Base-by-base conservation (phyloP, 352 stramenopile genomes). In the Phytophthora quininea region DNA sequence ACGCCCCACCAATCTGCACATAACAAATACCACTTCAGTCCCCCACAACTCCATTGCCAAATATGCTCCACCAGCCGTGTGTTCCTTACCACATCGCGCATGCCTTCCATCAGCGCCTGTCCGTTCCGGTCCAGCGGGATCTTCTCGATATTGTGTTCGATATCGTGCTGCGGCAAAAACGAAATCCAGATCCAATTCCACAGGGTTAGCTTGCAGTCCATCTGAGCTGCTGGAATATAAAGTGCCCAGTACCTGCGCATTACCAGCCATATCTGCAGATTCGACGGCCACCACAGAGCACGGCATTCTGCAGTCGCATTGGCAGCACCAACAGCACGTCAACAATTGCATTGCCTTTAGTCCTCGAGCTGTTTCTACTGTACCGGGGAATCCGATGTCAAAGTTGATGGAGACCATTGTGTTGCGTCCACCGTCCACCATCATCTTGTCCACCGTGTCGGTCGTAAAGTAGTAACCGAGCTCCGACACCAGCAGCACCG, bases 401-500 rank as follows among this genome's bases (percentile, higher is more conserved):
- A 95, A 95, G 64, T 92, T 82, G 64, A 95, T 91, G 24, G 76
- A 69, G 2, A 95, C 76, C 58, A 89, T 67, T 14, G 75, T 71
- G 62, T 96, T 89, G 58, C 88, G 82, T 10, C 68, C 62, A 29
- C 86, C 88, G 54, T 96, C 88, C 33, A 96, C 86, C 60, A 86
- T 77, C 88, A 96, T 96, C 64, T 92, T 91, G 72, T 94, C 88
- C 35, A 91, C 78, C 15, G 84, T 92, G 56, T 96, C 86, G 54
- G 83, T 87, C 12, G 75, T 51, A 12, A 94, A 81, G 74, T 96
- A 92, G 67, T 86, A 96, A 40, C 74, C 69, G 30, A 96, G 70
- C 70, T 96, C 88, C 0, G 88, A 96, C 38, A 84, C 57, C 9
- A 95, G 58, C 47, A 95, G 62, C 14, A 91, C 53, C 19, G 69